Percentiles rank a stretch among this genome's conserved stretches.
phyloP scores from a whole-genome alignment of 345 rosid species.

The Acer campestre region DNA sequence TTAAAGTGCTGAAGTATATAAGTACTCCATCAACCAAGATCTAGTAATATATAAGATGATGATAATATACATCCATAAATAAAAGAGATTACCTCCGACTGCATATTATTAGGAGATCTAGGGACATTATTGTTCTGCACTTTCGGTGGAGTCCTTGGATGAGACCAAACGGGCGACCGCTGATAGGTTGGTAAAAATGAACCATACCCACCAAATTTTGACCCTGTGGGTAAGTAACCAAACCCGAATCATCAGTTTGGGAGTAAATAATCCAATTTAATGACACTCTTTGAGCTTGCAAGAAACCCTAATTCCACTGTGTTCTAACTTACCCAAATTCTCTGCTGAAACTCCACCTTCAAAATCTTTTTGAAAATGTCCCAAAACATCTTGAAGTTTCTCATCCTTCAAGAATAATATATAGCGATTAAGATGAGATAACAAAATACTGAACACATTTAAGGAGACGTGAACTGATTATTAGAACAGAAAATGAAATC shows the following conservation, averaged over 20 bases:
- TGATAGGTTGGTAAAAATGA: conserved; percentile 84
- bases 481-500: conserved; percentile 1
- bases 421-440: conserved; percentile 16
- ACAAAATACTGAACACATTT: conserved; percentile 8
- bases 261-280: conserved; percentile 28
- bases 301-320: conserved; percentile 31
- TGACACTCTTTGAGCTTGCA: conserved; percentile 28
- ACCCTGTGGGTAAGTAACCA: conserved; percentile 57
- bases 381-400: conserved; percentile 85
- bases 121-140: conserved; percentile 47
- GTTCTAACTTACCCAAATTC: conserved; percentile 76
- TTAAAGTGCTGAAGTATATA: conserved; percentile 20
- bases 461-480: neutral
- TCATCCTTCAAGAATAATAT: conserved; percentile 65
- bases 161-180: conserved; percentile 76
- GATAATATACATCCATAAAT: neutral
- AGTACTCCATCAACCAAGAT: conserved; percentile 18
- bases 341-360: conserved; percentile 97
- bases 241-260: conserved; percentile 27
- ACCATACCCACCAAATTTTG: conserved; percentile 97
- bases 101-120: conserved; percentile 60
- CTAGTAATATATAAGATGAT: conserved; percentile 11
- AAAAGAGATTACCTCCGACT: conserved; percentile 59
- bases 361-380: conserved; percentile 95
- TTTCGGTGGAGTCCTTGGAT: conserved; percentile 57